Conservation (phyloP, 306 rosid genomes). For the Oxytropis ochrocephala region DNA sequence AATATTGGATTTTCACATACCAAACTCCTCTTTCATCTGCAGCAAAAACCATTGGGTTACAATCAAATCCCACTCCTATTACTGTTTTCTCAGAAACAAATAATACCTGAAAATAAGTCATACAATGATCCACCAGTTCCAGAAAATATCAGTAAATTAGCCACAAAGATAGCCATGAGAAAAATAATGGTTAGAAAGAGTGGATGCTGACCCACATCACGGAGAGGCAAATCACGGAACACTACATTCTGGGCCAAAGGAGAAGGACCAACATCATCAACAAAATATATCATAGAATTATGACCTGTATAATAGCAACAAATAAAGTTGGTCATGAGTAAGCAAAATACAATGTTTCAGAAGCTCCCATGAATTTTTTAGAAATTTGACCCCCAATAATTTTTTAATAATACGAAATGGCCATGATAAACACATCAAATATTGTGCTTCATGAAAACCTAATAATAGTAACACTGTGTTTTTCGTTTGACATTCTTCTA, state of each 20-base stretch:
- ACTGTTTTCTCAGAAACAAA: slow-evolving; percentile 85
- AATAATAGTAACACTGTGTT: not conserved
- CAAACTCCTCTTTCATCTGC: slow-evolving; percentile 85
- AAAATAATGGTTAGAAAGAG: slow-evolving; percentile 33
- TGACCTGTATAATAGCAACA: slow-evolving; percentile 62
- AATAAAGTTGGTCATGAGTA: slow-evolving; percentile 14
- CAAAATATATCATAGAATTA: slow-evolving; percentile 90
- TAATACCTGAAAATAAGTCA: slow-evolving; percentile 60
- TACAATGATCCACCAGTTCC: slow-evolving; percentile 29
- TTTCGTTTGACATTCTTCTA: not conserved
- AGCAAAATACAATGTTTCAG: not conserved
- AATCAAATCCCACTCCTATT: slow-evolving; percentile 89
- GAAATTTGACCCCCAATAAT: not conserved
- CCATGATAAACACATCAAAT: not conserved
- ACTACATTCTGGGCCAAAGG: slow-evolving; percentile 89
- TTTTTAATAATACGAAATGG: not conserved
- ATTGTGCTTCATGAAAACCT: not conserved
- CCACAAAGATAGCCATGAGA: slow-evolving; percentile 13
- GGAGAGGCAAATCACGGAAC: slow-evolving; percentile 90
- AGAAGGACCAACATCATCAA: slow-evolving; percentile 89
- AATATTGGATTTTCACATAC: slow-evolving; percentile 36
- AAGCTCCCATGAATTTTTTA: not conserved
- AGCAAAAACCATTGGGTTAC: slow-evolving; percentile 84
- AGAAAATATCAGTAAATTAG: slow-evolving; percentile 34
- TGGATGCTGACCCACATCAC: slow-evolving; percentile 99